phyloP scores from a whole-genome alignment of 2,329 filamentous ascomycete genomes.

The Xylogone sp. region DNA sequence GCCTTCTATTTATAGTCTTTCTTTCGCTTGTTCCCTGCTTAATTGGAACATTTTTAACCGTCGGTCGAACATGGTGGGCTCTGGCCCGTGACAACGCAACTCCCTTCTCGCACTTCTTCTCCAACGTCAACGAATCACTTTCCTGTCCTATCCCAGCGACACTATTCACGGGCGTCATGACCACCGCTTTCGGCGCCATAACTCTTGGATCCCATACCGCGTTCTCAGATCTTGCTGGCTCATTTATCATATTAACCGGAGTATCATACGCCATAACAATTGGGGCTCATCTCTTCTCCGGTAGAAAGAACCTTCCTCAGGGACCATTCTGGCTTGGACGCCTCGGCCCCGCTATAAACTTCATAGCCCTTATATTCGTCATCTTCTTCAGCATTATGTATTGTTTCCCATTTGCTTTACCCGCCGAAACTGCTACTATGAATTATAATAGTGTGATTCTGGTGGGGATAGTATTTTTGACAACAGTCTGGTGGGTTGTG shows the following conservation, averaged over 20 bases:
- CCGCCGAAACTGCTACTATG: slow-evolving; percentile 41
- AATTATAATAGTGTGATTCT: slow-evolving; percentile 44
- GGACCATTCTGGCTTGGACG: slow-evolving; percentile 54
- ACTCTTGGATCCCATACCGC: slow-evolving; percentile 61
- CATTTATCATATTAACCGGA: slow-evolving; percentile 47
- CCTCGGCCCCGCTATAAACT: slow-evolving; percentile 44
- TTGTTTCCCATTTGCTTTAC: slow-evolving; percentile 47
- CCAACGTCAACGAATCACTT: slow-evolving; percentile 38
- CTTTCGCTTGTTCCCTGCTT: slow-evolving; percentile 45
- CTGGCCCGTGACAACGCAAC: slow-evolving; percentile 53
- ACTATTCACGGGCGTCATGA: slow-evolving; percentile 40
- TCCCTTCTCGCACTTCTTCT: slow-evolving; percentile 43
- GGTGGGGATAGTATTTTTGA: slow-evolving; percentile 34
- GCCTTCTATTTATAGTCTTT: slow-evolving; percentile 47
- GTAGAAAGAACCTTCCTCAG: slow-evolving; percentile 38
- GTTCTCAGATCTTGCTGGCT: slow-evolving; percentile 61
- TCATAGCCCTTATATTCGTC: slow-evolving; percentile 50
- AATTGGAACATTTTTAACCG: slow-evolving; percentile 53
- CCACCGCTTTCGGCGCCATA: slow-evolving; percentile 55
- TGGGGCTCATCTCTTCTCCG: neutral
- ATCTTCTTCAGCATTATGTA: slow-evolving; percentile 57
- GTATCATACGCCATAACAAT: slow-evolving; percentile 60
- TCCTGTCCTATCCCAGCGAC: slow-evolving; percentile 51
- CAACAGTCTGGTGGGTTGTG: slow-evolving; percentile 30
- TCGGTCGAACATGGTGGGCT: slow-evolving; percentile 57